Evolutionary conservation across 306 rosid species (phyloP).

Genomic region (Glycine latifolia): DNA sequence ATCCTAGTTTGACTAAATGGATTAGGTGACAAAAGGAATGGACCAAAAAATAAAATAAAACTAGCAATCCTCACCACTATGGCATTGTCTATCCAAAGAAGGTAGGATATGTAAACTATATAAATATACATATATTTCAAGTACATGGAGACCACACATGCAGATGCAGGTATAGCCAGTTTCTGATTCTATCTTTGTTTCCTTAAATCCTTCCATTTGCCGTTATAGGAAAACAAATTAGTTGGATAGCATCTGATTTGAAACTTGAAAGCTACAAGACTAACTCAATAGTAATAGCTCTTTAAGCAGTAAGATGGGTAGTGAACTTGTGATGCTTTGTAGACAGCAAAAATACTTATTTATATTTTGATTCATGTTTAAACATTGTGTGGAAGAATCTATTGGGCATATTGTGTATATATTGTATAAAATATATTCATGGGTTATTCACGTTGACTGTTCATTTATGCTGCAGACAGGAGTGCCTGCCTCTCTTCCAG

Average conservation of each 20-base stretch:
- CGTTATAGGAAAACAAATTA: conserved; percentile 7
- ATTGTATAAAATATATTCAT: not conserved
- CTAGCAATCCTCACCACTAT: not conserved
- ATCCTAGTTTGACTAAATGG: not conserved
- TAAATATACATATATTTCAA: not conserved
- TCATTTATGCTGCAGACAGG: conserved; percentile 61
- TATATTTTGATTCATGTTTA: conserved; percentile 9
- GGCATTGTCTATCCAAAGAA: no score
- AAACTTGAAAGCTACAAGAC: conserved; percentile 18
- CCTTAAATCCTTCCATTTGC: not conserved
- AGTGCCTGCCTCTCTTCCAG: conserved; percentile 67
- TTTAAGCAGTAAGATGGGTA: conserved; percentile 17
- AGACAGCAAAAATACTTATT: not conserved
- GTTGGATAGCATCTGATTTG: conserved; percentile 8
- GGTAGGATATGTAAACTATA: not conserved
- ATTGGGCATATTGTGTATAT: not conserved
- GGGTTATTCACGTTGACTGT: conserved; percentile 33
- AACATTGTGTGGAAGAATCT: conserved; percentile 16
- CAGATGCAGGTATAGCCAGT: not conserved
- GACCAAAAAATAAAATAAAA: not conserved
- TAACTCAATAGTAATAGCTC: not conserved
- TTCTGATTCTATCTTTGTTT: not conserved
- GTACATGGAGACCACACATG: not conserved
- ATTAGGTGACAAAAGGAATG: conserved; percentile 12
- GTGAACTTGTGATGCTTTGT: not conserved